Conservation (phyloP, 345 rosid species). For the Sonneratia alba region DNA sequence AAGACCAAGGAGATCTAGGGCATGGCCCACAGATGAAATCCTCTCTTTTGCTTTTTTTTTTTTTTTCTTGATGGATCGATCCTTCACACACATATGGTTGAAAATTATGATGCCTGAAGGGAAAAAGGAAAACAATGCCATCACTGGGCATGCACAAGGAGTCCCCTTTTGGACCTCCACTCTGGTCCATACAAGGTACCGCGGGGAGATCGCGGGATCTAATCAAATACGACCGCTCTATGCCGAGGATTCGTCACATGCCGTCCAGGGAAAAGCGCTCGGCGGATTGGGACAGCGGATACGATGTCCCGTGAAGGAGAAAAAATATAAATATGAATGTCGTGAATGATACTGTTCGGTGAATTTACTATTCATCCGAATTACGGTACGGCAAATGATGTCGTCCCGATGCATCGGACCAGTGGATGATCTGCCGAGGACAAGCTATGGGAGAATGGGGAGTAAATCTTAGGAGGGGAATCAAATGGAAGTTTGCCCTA, state of each 20-base stretch:
- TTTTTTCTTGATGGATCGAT: neutral
- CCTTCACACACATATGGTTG: neutral
- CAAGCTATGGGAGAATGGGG: neutral
- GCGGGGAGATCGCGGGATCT: neutral
- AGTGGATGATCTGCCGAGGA: no score
- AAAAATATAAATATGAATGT: no score
- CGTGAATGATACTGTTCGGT: no score
- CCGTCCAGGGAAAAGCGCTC: no score
- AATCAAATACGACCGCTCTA: neutral
- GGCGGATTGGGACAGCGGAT: no score
- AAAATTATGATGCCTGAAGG: neutral
- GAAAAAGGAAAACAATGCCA: neutral
- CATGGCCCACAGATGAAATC: neutral
- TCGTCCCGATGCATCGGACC: no score
- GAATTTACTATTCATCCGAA: no score
- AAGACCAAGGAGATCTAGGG: neutral
- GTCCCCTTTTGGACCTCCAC: neutral
- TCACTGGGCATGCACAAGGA: neutral
- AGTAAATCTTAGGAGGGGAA: conserved; percentile 7
- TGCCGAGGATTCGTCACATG: no score
- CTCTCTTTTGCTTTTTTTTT: neutral
- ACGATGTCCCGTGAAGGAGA: no score
- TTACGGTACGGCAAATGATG: no score
- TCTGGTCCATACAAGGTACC: neutral
- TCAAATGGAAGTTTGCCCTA: conserved; percentile 1